Evolutionary conservation across 495 filamentous ascomycete genomes (phyloP).

Genomic region (Recurvomyces mirabilis): DNA sequence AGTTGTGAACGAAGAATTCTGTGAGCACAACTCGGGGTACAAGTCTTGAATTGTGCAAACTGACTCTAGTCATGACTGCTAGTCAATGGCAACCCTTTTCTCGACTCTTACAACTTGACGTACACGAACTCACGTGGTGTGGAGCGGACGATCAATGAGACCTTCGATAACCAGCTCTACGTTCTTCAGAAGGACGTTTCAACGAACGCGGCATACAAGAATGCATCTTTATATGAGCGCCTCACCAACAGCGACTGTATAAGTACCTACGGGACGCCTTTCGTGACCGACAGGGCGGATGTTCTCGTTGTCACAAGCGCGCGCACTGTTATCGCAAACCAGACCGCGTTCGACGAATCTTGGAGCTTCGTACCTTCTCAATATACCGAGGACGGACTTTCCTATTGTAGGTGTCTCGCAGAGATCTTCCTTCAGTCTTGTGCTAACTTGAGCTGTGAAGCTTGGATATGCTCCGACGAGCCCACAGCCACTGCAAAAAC

Average conservation of each 20-base stretch:
- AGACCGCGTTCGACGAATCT: slow-evolving; percentile 13
- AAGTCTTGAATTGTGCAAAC: too few species aligned
- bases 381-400: too few species aligned
- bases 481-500: background rate
- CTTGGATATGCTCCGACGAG: background rate
- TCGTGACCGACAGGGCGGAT: slow-evolving; percentile 10
- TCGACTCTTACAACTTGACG: too few species aligned
- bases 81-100: slow-evolving; percentile 12
- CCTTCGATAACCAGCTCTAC: background rate
- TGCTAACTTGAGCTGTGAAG: slow-evolving; percentile 13
- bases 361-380: slow-evolving; percentile 21
- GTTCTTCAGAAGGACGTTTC: background rate
- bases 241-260: slow-evolving; percentile 28
- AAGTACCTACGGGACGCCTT: slow-evolving; percentile 23
- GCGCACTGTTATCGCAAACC: slow-evolving; percentile 32
- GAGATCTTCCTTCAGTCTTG: too few species aligned
- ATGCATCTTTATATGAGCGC: slow-evolving; percentile 10
- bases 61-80: too few species aligned
- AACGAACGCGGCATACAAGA: background rate
- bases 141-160: background rate
- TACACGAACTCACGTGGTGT: too few species aligned
- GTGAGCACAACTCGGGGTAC: too few species aligned
- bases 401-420: too few species aligned
- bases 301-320: slow-evolving; percentile 33
- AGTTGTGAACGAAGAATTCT: slow-evolving; percentile 28